Conservation (phyloP, 2,329 filamentous ascomycete genomes). For the Aspergillus sp. region DNA sequence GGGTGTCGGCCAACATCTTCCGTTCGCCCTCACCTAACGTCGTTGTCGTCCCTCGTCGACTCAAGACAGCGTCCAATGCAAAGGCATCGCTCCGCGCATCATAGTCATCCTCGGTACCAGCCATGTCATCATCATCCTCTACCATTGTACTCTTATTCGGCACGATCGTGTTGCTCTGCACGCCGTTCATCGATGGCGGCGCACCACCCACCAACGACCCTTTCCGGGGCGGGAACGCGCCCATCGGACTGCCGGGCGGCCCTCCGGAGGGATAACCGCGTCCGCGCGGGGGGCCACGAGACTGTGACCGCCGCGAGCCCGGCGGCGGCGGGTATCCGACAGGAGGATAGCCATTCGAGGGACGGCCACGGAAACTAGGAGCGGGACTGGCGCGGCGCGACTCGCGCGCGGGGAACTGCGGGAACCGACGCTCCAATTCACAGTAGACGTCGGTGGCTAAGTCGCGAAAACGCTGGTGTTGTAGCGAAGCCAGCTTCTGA, state of each 20-base stretch:
- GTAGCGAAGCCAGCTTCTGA: constrained; percentile 87
- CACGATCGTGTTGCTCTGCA: constrained; percentile 93
- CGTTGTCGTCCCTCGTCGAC: constrained; percentile 48
- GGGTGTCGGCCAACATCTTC: constrained; percentile 74
- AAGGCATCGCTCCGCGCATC: constrained; percentile 63
- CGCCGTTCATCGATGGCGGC: constrained; percentile 54
- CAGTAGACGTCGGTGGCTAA: constrained; percentile 94
- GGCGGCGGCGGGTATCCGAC: constrained; percentile 36
- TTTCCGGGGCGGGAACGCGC: constrained; percentile 37
- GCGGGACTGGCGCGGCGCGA: constrained; percentile 68
- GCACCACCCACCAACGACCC: constrained; percentile 39
- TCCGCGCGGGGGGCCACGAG: constrained; percentile 33
- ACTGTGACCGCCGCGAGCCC: constrained; percentile 41
- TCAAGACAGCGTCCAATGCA: constrained; percentile 53
- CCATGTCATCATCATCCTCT: constrained; percentile 81
- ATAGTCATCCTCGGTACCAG: constrained; percentile 54
- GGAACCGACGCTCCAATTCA: constrained; percentile 87
- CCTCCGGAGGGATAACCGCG: constrained; percentile 37
- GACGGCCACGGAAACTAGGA: constrained; percentile 58
- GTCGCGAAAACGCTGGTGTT: constrained; percentile 81
- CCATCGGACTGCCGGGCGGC: constrained; percentile 31
- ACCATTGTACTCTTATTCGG: constrained; percentile 98
- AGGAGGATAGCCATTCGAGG: constrained; percentile 53
- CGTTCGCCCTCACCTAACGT: constrained; percentile 60
- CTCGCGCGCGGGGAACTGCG: constrained; percentile 70